Evolutionary conservation across 768 basidiomycete species (phyloP).

Genomic region (Psilocybe cyanescens): DNA sequence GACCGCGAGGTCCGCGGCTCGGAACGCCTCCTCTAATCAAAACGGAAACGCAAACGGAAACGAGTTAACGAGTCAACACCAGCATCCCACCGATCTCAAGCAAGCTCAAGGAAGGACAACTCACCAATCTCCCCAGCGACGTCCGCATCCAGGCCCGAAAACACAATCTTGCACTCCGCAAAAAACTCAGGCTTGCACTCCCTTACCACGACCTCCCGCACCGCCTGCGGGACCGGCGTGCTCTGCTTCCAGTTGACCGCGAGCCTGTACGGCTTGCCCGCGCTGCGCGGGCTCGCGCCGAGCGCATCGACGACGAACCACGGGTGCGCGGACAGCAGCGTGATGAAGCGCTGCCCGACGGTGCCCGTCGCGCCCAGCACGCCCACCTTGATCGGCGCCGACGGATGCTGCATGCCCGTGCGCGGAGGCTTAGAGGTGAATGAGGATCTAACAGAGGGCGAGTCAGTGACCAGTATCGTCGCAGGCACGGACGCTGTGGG

Average conservation of each 20-base stretch:
- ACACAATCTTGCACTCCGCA: constrained; percentile 81
- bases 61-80: too few species aligned
- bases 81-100: neutral
- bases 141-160: constrained; percentile 95
- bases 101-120: constrained; percentile 18
- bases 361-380: constrained; percentile 91
- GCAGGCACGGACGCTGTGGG: neutral
- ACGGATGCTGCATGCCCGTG: constrained; percentile 35
- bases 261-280: constrained; percentile 76
- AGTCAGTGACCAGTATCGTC: constrained; percentile 26
- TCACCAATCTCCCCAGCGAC: constrained; percentile 94
- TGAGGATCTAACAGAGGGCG: constrained; percentile 26
- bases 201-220: constrained; percentile 65
- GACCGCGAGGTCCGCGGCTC: constrained; percentile 85
- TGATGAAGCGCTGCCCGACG: constrained; percentile 95
- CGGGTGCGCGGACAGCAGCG: constrained; percentile 84
- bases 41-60: neutral
- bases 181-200: constrained; percentile 84
- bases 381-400: constrained; percentile 54
- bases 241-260: constrained; percentile 91
- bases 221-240: constrained; percentile 68
- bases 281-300: constrained; percentile 88
- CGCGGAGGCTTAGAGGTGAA: constrained; percentile 34
- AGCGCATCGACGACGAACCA: constrained; percentile 88
- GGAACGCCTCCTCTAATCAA: constrained; percentile 81